These are phyloP conservation scores for Pichia gijzeniarum DNA, from an alignment of 805 yeast species.

Conservation along the genomic window DNA sequence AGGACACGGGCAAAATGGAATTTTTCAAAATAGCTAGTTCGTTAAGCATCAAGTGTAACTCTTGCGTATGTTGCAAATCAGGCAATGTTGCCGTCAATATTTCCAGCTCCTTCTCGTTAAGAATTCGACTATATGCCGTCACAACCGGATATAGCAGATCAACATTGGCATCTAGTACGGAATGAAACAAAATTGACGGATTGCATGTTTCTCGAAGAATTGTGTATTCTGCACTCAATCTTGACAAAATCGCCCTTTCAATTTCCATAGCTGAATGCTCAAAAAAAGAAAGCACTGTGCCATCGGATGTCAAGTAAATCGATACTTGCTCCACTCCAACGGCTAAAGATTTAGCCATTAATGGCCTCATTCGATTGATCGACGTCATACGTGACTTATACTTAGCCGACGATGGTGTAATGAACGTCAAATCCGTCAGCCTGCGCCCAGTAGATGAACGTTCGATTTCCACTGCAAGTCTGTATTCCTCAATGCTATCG, in stretches of 20 bases:
- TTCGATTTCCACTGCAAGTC: constrained; percentile 7
- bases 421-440: constrained; percentile 30
- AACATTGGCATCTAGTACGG: constrained; percentile 48
- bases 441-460: constrained; percentile 24
- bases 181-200: constrained; percentile 46
- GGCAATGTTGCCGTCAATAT: constrained; percentile 39
- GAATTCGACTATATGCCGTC: constrained; percentile 42
- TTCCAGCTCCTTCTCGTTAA: constrained; percentile 46
- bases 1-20: constrained; percentile 41
- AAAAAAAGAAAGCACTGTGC: constrained; percentile 48
- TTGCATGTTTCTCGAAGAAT: constrained; percentile 45
- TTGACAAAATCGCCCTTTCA: constrained; percentile 43
- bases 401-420: constrained; percentile 11
- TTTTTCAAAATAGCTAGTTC: constrained; percentile 44
- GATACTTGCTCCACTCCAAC: constrained; percentile 55
- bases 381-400: constrained; percentile 22
- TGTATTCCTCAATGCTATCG: constrained; percentile 4
- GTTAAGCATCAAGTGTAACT: constrained; percentile 46
- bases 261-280: constrained; percentile 51
- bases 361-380: constrained; percentile 39
- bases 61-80: constrained; percentile 43
- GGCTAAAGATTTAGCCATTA: constrained; percentile 35
- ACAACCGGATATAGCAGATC: constrained; percentile 49
- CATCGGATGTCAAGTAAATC: constrained; percentile 38
- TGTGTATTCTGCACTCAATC: constrained; percentile 41